Conservation (phyloP, 2,329 filamentous ascomycete species). For the Diaporthe batatas region DNA sequence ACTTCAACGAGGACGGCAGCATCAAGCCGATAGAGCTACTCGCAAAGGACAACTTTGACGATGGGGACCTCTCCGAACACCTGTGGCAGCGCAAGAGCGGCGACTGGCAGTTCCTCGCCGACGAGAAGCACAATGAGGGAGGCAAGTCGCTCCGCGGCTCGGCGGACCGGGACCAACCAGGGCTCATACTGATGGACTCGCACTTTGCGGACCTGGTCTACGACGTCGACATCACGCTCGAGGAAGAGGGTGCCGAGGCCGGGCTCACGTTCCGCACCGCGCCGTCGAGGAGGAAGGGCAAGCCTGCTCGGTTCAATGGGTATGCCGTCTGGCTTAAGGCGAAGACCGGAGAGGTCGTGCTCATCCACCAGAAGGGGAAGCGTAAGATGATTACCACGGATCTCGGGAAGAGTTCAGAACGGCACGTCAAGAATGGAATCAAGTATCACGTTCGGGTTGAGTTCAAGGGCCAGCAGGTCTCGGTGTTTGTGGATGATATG, state of each 20-base stretch:
- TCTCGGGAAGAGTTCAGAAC: background rate
- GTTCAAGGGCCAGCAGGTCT: background rate
- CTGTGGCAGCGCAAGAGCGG: background rate
- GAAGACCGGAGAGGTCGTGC: background rate
- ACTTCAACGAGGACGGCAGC: conserved; percentile 26
- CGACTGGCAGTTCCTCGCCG: background rate
- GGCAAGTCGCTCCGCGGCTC: background rate
- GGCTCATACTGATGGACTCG: conserved; percentile 11
- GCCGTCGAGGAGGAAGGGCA: background rate
- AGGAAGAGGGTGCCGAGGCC: background rate
- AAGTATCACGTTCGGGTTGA: conserved; percentile 8
- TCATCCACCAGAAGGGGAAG: conserved; percentile 12
- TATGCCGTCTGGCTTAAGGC: conserved; percentile 16
- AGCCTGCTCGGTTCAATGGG: conserved; percentile 1
- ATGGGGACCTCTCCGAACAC: background rate
- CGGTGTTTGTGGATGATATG: background rate
- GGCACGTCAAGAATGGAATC: background rate
- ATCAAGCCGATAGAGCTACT: conserved; percentile 25
- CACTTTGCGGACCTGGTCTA: conserved; percentile 15
- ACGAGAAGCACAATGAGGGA: background rate
- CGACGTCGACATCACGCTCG: background rate
- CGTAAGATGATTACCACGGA: background rate
- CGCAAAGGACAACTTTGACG: conserved; percentile 24
- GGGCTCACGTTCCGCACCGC: background rate
- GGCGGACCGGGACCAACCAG: background rate